phyloP scores from a whole-genome alignment of 2,329 filamentous ascomycete species.

The Ampelomyces quisqualis region DNA sequence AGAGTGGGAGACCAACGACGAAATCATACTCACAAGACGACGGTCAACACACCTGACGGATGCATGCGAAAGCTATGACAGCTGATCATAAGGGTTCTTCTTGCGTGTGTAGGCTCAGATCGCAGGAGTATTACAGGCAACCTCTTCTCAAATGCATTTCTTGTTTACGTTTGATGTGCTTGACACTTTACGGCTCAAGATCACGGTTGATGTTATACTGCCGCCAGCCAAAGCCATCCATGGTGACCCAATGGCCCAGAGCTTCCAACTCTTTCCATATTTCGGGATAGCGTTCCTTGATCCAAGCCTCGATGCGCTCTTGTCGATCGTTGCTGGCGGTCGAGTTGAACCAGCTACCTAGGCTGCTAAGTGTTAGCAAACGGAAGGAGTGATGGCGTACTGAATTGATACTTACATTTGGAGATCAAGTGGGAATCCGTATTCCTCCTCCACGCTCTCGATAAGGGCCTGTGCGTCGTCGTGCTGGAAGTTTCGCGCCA shows the following conservation, averaged over 20 bases:
- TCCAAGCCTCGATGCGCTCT: conserved; percentile 72
- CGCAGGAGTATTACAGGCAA: no score
- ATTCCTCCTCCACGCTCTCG: conserved; percentile 64
- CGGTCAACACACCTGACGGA: no score
- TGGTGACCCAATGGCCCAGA: conserved; percentile 46
- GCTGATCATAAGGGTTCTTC: no score
- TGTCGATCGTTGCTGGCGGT: conserved; percentile 67
- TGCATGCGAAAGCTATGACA: no score
- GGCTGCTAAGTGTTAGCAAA: conserved; percentile 48
- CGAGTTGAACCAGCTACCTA: conserved; percentile 75
- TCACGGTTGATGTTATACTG: conserved; percentile 40
- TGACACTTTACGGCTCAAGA: conserved; percentile 31
- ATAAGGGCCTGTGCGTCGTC: conserved; percentile 68
- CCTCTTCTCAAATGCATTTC: no score
- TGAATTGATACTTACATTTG: conserved; percentile 64
- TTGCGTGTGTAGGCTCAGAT: no score
- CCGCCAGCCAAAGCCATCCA: conserved; percentile 41
- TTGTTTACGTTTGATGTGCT: neutral
- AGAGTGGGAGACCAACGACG: no score
- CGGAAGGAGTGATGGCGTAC: neutral
- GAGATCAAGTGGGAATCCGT: conserved; percentile 66
- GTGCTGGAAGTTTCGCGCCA: conserved; percentile 71
- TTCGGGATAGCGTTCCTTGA: conserved; percentile 64
- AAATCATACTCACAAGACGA: no score
- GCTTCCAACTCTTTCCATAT: conserved; percentile 67